Evolutionary conservation across 2,329 filamentous ascomycete genomes (phyloP).

Genomic region (Colletotrichum trifolii): DNA sequence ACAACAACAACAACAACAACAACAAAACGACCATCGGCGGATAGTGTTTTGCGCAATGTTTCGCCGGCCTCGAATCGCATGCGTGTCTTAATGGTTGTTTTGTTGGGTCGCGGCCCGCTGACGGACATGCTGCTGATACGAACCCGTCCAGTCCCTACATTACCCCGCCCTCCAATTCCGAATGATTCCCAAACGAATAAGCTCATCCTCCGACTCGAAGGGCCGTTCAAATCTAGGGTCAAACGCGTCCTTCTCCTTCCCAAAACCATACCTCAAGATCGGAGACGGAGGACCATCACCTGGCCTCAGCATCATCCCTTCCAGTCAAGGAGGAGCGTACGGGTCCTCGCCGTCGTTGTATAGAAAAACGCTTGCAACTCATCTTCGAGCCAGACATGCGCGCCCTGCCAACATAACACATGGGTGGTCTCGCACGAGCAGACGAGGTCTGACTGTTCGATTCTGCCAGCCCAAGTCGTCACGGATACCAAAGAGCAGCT

Average conservation of each 20-base stretch:
- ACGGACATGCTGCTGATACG: too few species aligned
- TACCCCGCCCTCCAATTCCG: too few species aligned
- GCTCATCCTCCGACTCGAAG: not conserved
- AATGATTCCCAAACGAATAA: too few species aligned
- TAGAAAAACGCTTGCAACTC: slow-evolving; percentile 40
- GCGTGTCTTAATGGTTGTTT: too few species aligned
- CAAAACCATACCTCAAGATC: not conserved
- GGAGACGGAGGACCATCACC: not conserved
- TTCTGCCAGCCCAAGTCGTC: slow-evolving; percentile 37
- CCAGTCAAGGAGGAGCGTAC: slow-evolving; percentile 3
- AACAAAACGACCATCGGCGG: too few species aligned
- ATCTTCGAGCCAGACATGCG: slow-evolving; percentile 15
- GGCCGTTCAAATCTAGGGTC: slow-evolving; percentile 7
- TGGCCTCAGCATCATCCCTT: not conserved
- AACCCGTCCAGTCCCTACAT: too few species aligned
- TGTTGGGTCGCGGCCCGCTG: too few species aligned
- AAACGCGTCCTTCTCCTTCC: slow-evolving; percentile 8
- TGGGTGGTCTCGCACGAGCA: slow-evolving; percentile 5
- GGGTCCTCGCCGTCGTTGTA: slow-evolving; percentile 41
- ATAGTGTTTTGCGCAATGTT: too few species aligned
- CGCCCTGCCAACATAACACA: not conserved
- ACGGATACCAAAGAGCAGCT: slow-evolving; percentile 39
- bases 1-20: too few species aligned
- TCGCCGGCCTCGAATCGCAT: too few species aligned
- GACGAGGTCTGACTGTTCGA: slow-evolving; percentile 23